These are phyloP conservation scores for Podospora didyma DNA, from an alignment of 495 filamentous ascomycete genomes.

Conservation along the genomic window DNA sequence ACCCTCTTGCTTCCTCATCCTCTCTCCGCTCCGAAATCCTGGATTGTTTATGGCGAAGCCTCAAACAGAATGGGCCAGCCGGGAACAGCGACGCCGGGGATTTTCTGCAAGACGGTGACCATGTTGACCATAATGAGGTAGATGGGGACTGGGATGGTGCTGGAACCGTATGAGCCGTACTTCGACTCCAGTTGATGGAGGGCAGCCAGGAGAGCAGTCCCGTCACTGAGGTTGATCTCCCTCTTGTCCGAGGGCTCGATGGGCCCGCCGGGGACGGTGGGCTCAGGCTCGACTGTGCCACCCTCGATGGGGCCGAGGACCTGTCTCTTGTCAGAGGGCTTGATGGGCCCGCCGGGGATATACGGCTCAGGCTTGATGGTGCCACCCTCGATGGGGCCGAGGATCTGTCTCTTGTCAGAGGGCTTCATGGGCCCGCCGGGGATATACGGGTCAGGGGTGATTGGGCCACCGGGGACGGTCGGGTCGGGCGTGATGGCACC, in stretches of 20 bases:
- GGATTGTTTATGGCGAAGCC: conserved; percentile 20
- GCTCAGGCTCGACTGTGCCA: conserved; percentile 11
- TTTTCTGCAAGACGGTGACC: conserved; percentile 15
- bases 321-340: neutral
- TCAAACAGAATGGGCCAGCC: conserved; percentile 19
- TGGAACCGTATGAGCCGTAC: conserved; percentile 15
- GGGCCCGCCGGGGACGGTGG: neutral
- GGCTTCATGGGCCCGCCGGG: conserved; percentile 1
- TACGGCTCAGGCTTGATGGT: conserved; percentile 22
- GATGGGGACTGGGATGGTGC: conserved; percentile 16
- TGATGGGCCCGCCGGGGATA: conserved; percentile 20
- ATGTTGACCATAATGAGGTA: conserved; percentile 17
- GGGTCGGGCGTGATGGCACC: conserved; percentile 30
- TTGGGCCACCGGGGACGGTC: conserved; percentile 24
- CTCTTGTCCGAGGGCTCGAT: conserved; percentile 5
- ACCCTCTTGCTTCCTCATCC: neutral
- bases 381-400: conserved; percentile 8
- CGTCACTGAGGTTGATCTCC: conserved; percentile 3
- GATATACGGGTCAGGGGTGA: conserved; percentile 2
- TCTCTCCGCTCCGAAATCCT: neutral
- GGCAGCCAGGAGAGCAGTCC: conserved; percentile 13
- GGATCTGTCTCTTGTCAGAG: conserved; percentile 1
- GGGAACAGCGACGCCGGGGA: conserved; percentile 11
- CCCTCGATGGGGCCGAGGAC: neutral
- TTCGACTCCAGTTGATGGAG: conserved; percentile 15